phyloP scores from a whole-genome alignment of 306 rosid species.

The Erythrophleum fordii region DNA sequence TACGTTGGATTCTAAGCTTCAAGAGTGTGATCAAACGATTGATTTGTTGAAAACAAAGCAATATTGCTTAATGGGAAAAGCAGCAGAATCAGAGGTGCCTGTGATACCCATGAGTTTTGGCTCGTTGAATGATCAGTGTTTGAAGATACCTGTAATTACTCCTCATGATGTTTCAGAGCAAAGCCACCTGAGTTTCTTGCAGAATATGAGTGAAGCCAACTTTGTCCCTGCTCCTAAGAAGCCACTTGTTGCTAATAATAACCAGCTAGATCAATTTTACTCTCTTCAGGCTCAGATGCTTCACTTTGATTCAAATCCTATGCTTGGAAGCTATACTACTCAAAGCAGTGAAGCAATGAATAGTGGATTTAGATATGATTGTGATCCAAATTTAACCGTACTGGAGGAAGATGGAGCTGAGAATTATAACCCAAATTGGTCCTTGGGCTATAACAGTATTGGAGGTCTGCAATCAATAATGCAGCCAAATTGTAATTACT shows the following conservation, averaged over 20 bases:
- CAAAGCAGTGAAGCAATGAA: too few species aligned
- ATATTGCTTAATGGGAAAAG: neutral
- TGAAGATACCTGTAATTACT: neutral
- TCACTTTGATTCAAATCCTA: neutral
- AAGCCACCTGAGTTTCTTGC: constrained; percentile 6
- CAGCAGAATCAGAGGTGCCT: neutral
- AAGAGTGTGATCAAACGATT: neutral
- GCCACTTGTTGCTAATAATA: neutral
- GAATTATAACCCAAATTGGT: too few species aligned
- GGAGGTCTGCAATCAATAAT: too few species aligned
- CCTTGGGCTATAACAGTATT: too few species aligned
- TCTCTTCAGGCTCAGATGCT: neutral
- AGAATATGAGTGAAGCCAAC: neutral
- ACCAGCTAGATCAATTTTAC: neutral
- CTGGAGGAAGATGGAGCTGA: too few species aligned
- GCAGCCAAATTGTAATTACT: too few species aligned
- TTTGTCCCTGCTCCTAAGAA: neutral
- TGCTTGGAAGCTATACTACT: too few species aligned
- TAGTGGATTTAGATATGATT: too few species aligned
- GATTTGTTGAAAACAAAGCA: neutral
- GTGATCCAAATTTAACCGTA: too few species aligned
- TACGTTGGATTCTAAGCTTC: constrained; percentile 21
- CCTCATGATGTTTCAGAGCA: neutral
- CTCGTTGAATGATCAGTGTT: neutral
- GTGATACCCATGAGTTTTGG: neutral